Evolutionary conservation across 306 rosid genomes (phyloP).

Genomic region (Rosa persica): DNA sequence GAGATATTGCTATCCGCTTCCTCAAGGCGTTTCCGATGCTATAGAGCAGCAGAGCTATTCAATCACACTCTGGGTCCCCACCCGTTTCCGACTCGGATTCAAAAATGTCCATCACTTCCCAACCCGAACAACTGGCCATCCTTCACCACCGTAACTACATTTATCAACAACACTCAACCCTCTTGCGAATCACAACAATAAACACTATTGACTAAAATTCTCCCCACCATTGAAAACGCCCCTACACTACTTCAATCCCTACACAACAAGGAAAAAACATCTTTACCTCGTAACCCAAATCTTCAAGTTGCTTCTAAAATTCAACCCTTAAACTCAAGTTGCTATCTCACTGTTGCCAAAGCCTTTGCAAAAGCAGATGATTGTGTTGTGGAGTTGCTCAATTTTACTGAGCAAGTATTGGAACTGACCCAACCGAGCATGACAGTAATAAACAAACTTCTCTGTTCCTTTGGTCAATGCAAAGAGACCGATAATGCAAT

Average conservation of each 20-base stretch:
- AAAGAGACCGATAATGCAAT: conserved; percentile 69
- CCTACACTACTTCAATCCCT: conserved; percentile 45
- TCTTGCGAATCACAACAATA: conserved; percentile 36
- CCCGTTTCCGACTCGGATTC: not conserved
- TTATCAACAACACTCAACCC: conserved; percentile 17
- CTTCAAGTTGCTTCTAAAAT: conserved; percentile 40
- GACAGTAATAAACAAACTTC: conserved; percentile 53
- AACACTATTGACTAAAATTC: conserved; percentile 42
- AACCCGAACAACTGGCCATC: conserved; percentile 19
- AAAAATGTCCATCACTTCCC: no score
- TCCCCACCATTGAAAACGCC: conserved; percentile 36
- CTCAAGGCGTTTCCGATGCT: not conserved
- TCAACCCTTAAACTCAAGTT: conserved; percentile 41
- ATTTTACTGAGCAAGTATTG: conserved; percentile 42
- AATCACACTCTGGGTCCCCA: no score
- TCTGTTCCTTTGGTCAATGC: conserved; percentile 62
- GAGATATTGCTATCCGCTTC: conserved; percentile 9
- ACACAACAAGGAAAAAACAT: conserved; percentile 42
- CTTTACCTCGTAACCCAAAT: conserved; percentile 45
- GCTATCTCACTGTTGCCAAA: conserved; percentile 52
- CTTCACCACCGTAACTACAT: conserved; percentile 26
- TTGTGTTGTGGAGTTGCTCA: conserved; percentile 34
- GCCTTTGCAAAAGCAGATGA: conserved; percentile 54
- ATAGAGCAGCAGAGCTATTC: no score
- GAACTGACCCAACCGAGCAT: conserved; percentile 44